Base-by-base conservation (phyloP, 78 protist species). In the Dictyostelium discoideum region DNA sequence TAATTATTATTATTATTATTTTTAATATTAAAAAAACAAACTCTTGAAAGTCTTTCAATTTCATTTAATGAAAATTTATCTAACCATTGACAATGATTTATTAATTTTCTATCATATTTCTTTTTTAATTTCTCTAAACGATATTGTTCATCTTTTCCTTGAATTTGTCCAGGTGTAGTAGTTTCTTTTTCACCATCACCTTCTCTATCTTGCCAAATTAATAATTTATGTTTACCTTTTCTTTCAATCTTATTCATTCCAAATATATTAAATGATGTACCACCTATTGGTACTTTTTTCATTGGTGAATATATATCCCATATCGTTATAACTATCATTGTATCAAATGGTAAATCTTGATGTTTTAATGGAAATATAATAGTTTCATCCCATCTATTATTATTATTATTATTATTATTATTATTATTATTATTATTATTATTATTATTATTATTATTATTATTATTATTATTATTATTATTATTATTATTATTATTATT, bases 291-390 rank as follows among this genome's bases (percentile, higher is more conserved):
- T 14, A 83, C 85, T 6, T 69, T 85, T 37, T 90, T 79, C 16
- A 16, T 18, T 29, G 97, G 94, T 82, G 92, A 85, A 46, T 72
- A 77, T 5, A 90, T 86, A 72, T 90, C 97, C 97, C 97, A 95
- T 13, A 95, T 77, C 5, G 95, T 90, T 37, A 95, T 67, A 6
- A 95, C 97, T 7, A 95, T 92, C 44, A 48, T 22, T 76, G 97
- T 86, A 65, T 87, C 92, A 24, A 63, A 29, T 37, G 97, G 97
- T 72, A 95, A 48, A 81, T 95, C 97, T 69, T 84, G 85, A 79
- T 95, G 94, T 69, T 92, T 88, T 7, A 95, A 57, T 40, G 97
- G 97, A 10, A 95, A 42, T 39, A 40, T 44, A 2, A 95, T 37
- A 29, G 63, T 48, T 65, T 94, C 93, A 46, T 94, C 96, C 93